Conservation (phyloP, 1,284 basidiomycete species). For the Kwoniella shivajii region DNA sequence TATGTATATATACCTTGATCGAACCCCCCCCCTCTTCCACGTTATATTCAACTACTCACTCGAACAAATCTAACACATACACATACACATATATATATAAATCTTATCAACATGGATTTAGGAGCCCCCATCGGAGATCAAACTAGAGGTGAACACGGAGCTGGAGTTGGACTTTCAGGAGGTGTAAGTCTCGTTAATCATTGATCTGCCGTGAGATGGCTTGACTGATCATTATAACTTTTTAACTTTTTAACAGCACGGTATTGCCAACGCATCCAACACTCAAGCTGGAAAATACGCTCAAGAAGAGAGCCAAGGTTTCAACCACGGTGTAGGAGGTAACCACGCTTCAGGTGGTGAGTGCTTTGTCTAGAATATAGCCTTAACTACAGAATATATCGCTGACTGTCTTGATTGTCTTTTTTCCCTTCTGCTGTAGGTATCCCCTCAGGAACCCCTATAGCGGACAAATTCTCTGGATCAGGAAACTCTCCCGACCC, state of each 20-base stretch:
- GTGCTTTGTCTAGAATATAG: background rate
- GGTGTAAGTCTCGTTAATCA: constrained; percentile 23
- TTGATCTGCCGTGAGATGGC: no score
- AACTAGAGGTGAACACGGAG: constrained; percentile 29
- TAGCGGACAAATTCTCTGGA: constrained; percentile 36
- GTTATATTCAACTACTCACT: no score
- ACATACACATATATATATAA: background rate
- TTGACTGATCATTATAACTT: no score
- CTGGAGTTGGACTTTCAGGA: constrained; percentile 34
- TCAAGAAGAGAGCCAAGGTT: constrained; percentile 17
- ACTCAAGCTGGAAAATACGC: constrained; percentile 24
- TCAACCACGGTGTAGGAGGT: constrained; percentile 39
- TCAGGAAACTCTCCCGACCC: constrained; percentile 11
- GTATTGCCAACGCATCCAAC: constrained; percentile 22
- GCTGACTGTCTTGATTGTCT: background rate
- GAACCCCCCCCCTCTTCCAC: no score
- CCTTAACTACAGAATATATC: background rate
- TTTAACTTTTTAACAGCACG: constrained; percentile 17
- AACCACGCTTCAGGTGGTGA: constrained; percentile 39
- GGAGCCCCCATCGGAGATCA: constrained; percentile 33
- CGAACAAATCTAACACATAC: constrained; percentile 6
- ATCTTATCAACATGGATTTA: constrained; percentile 24
- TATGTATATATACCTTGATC: no score
- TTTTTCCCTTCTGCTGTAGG: no score
- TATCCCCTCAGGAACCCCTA: constrained; percentile 26